Base-by-base conservation (phyloP, 2,329 filamentous ascomycete genomes). In the Arachnopeziza araneosa region DNA sequence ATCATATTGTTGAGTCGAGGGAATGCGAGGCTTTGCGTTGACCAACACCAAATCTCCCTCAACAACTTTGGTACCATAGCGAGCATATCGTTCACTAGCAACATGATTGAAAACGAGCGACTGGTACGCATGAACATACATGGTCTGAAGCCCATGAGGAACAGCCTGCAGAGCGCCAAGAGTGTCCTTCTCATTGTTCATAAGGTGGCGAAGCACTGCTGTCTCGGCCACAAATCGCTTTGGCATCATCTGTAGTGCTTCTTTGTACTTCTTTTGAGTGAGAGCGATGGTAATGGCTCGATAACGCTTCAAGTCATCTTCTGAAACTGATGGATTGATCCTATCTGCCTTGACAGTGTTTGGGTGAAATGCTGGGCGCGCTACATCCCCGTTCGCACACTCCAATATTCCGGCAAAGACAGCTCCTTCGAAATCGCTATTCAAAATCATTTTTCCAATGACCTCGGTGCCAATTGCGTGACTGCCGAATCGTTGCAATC, bases 61-160 rank as follows among this genome's bases (percentile, higher is more conserved):
- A 17, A 96, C 82, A 19, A 97, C 90, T 58, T 80, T 81, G 61
- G 80, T 75, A 55, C 93, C 92, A 71, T 89, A 88, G 2, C 84
- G 77, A 50, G 86, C 83, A 88, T 91, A 96, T 53, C 95, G 88
- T 67, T 88, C 85, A 65, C 90, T 91, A 1, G 86, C 90, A 14
- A 86, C 90, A 66, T 86, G 84, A 76, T 99, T 99, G 93, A 93
- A 99, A 9, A 99, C 87, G 48, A 92, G 83, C 6, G 90, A 96
- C 74, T 99, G 95, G 75, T 97, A 98, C 5, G 95, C 93, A 73
- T 99, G 95, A 19, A 96, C 87, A 72, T 98, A 99, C 89, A 99
- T 97, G 60, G 91, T 84, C 51, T 92, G 85, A 68, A 98, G 79
- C 54, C 90, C 91, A 21, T 93, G 83, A 24, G 89, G 89, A 63